phyloP scores from a whole-genome alignment of 768 basidiomycete genomes.

The Phaeolepiota aurea region DNA sequence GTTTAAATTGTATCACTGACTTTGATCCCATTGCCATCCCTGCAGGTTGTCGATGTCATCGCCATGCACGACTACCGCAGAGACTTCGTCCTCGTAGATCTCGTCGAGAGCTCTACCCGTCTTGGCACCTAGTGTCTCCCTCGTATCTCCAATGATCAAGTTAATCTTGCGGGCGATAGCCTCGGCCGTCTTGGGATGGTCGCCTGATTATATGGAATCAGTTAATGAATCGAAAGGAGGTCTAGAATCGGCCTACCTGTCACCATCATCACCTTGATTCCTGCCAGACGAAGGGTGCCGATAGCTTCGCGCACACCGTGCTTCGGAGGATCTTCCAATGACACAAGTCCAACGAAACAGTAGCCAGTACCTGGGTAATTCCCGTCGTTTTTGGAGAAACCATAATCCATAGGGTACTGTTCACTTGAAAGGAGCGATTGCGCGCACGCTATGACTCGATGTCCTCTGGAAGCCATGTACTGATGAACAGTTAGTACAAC shows the following conservation, averaged over 20 bases:
- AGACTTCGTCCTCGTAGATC: constrained; percentile 62
- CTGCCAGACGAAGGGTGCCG: constrained; percentile 60
- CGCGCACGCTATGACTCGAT: constrained; percentile 69
- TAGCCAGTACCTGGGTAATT: constrained; percentile 49
- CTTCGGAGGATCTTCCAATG: constrained; percentile 64
- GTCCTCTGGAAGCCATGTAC: constrained; percentile 75
- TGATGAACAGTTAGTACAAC: constrained; percentile 13
- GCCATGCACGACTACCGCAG: constrained; percentile 59
- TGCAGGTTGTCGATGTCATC: constrained; percentile 59
- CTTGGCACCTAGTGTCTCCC: constrained; percentile 48
- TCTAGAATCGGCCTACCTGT: constrained; percentile 32
- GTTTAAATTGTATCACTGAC: constrained; percentile 24
- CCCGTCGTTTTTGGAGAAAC: constrained; percentile 46
- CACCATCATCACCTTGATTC: constrained; percentile 75
- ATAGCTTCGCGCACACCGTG: constrained; percentile 68
- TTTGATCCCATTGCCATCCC: constrained; percentile 72
- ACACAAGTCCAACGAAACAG: constrained; percentile 59
- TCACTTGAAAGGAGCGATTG: constrained; percentile 45
- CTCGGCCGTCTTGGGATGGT: constrained; percentile 69
- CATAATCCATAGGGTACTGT: constrained; percentile 33
- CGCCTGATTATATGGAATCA: constrained; percentile 25
- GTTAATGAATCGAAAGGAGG: background rate
- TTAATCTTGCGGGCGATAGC: constrained; percentile 71
- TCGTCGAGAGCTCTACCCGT: constrained; percentile 46
- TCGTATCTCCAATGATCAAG: constrained; percentile 57